Evolutionary conservation across 2,329 filamentous ascomycete genomes (phyloP).

Genomic region (Penicillium sp.): DNA sequence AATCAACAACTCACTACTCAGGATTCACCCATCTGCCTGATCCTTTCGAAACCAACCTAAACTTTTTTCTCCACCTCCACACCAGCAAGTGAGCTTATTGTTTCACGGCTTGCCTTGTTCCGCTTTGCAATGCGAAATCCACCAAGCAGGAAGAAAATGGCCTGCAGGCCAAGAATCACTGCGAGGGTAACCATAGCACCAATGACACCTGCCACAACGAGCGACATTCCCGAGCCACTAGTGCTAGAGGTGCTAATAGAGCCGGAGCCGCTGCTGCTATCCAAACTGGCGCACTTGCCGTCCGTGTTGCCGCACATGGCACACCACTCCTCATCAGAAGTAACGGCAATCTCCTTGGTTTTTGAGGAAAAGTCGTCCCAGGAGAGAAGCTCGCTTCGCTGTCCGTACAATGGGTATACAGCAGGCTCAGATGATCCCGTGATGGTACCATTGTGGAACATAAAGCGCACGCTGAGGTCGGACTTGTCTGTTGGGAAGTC

Average conservation of each 20-base stretch:
- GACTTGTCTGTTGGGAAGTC: conserved; percentile 43
- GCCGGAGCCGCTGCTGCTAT: conserved; percentile 25
- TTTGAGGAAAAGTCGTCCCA: conserved; percentile 66
- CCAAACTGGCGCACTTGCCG: conserved; percentile 58
- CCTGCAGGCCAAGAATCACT: conserved; percentile 59
- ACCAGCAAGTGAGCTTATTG: conserved; percentile 6
- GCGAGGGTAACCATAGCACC: conserved; percentile 67
- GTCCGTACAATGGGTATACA: conserved; percentile 62
- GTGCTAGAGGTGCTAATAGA: conserved; percentile 19
- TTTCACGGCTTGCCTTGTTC: conserved; percentile 27
- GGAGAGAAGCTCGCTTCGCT: conserved; percentile 53
- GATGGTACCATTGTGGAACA: conserved; percentile 62
- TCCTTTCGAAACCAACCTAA: neutral
- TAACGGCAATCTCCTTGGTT: conserved; percentile 66
- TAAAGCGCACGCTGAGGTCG: conserved; percentile 59
- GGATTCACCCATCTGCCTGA: neutral
- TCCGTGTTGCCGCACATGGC: conserved; percentile 69
- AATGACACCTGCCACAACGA: conserved; percentile 76
- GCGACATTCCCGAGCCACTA: conserved; percentile 54
- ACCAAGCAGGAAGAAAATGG: conserved; percentile 53
- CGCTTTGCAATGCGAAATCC: conserved; percentile 61
- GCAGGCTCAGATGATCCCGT: conserved; percentile 45
- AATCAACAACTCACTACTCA: neutral
- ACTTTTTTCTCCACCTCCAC: conserved; percentile 23
- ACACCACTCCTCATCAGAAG: conserved; percentile 69